Evolutionary conservation across 176 grass and related monocot genomes (phyloP), one percentile per base, ranked within the genome.

Genomic region (Rhipidocladum racemiflorum): DNA sequence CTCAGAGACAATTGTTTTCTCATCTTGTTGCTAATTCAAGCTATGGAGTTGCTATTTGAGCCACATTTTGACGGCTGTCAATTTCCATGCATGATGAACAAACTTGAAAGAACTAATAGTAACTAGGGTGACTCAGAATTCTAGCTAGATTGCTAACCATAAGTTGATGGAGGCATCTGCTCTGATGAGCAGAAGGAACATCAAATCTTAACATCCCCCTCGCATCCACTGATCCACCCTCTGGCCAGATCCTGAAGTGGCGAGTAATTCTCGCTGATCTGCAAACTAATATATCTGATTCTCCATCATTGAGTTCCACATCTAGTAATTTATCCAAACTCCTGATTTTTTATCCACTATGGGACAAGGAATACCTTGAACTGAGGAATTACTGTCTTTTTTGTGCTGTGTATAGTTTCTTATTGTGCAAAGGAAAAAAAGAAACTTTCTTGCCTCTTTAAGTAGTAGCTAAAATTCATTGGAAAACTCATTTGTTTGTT

Each of bases 51-150:
- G 17, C 21, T 35, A 76, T 35, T 73, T 59, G 38, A 84, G 29
- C 32, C 45, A 43, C 28, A 45, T 61, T 73, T 84, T 83, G 4
- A 11, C 7, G 10, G 30, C 48, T 79, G 8, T 29, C 40, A 79
- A 18, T 79, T 49, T 82, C 39, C 11, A 39, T 61, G 51, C 50
- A 75, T 75, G 55, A 28, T 69, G 30, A 46, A 51, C n/a, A 82
- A 50, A 68, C 39, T 60, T 68, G 28, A 68, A 21, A 60, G 23
- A 28, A 67, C 20, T 34, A 74, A 18, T 68, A 75, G 34, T 25
- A 87, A 46, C 14, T 38, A 61, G 4, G 55, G 15, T 38, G 24
- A 25, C 76, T 76, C 8, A 62, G 7, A 70, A 70, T 36, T 73
- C 7, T 48, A 69, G 5, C 13, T 76, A 68, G 43, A 7, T 51